Base-by-base conservation (phyloP, 2,329 filamentous ascomycete species). In the Oidium heveae region DNA sequence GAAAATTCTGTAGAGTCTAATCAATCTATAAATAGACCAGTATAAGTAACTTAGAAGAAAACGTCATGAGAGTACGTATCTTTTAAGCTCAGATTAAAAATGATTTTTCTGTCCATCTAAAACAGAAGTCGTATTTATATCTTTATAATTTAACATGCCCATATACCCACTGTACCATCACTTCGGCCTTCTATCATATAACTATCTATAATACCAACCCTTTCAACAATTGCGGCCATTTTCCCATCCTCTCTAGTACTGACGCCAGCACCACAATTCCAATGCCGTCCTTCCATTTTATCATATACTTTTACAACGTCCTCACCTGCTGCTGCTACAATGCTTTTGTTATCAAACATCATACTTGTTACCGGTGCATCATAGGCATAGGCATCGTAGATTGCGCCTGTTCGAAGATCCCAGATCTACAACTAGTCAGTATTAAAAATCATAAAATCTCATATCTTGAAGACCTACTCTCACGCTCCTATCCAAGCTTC, bases 251-350 rank as follows among this genome's bases (percentile, higher is more conserved):
- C 79, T 20, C 79, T 77, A 56, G 80, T 80, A 2, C 73, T 74
- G 51, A 84, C 78, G 37, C 88, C 89, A 2, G 86, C 81, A 54
- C 91, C 91, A 68, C 88, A 95, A 67, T 94, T 86, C 91, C 91
- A 98, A 68, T 96, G 91, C 57, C 86, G 74, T 43, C 87, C 87
- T 65, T 98, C 91, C 2, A 86, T 82, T 74, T 96, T 96, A 70
- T 98, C 91, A 70, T 96, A 98, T 57, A 98, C 84, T 70, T 98
- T 98, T 61, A 91, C 88, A 24, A 96, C 86, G 63, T 87, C 81
- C 67, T 96, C 91, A 44, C 88, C 85, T 0, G 87, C 87, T 2
- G 91, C 89, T 54, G 84, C 79, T 36, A 91, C 87, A 60, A 98
- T 98, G 53, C 88, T 79, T 54, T 88, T 80, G 15, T 78, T 71